Base-by-base conservation (phyloP, 768 basidiomycete species). In the Tubosaeta sp. region DNA sequence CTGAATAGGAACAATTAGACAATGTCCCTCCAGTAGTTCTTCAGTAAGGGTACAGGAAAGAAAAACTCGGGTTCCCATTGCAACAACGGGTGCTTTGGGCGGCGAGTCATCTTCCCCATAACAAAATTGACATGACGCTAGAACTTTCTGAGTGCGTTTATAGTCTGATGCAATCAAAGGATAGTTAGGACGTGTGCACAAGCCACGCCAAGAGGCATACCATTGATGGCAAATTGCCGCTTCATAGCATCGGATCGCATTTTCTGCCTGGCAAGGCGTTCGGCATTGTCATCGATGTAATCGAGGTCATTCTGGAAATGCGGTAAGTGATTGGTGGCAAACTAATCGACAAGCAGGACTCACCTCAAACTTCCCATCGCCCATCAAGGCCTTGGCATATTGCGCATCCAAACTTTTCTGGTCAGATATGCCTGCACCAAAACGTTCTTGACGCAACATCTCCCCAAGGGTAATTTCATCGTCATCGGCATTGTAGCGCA, bases 211-310 rank as follows among this genome's bases (percentile, higher is more conserved):
- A 38, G 5, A 5, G n/a, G 65, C 77, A 34, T 55, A 91, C 94
- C 94, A 52, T 97, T 83, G 55, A 99, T 90, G 12, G 96, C 96
- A 67, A 97, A 99, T 58, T 93, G 90, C 40, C 94, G 82, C 67
- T 94, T 98, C 87, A 96, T 92, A 19, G 87, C 91, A 62, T 98
- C 95, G 4, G 86, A 84, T 46, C 94, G 88, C 90, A 97, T 94
- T 71, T 95, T 98, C 69, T 92, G 85, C 49, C 94, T 76, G 34
- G 90, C 91, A 0, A 98, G 77, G 58, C 84, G 86, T 61, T 95
- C 95, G 1, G 93, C 94, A 65, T 97, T 95, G 56, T 98, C 96
- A 58, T 99, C 96, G 55, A 96, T 86, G 59, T 98, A 98, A 41
- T 97, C 96, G 29, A 94, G 72, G 60, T 94, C 82, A 57, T 87